phyloP scores from a whole-genome alignment of 768 basidiomycete species.

The Hypsizygus marmoreus region DNA sequence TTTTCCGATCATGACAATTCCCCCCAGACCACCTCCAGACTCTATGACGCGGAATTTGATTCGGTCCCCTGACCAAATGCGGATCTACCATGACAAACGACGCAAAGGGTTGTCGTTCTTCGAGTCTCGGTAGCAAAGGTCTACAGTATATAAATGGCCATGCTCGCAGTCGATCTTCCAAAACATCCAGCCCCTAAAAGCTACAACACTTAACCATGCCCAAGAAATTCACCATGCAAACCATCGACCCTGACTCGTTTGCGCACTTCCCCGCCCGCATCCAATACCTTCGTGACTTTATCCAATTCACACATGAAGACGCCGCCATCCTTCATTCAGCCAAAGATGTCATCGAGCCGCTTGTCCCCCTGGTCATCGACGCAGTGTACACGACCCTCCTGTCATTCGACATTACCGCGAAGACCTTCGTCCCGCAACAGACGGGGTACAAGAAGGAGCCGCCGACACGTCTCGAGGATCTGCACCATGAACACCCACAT shows the following conservation, averaged over 20 bases:
- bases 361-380: slow-evolving; percentile 1
- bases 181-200: background rate
- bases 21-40: too few species aligned
- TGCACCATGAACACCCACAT: background rate
- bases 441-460: background rate
- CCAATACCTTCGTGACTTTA: slow-evolving; percentile 5
- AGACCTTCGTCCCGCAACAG: slow-evolving; percentile 4
- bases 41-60: too few species aligned
- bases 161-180: background rate
- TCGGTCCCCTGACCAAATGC: too few species aligned
- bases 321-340: slow-evolving; percentile 2
- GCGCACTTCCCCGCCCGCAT: slow-evolving; percentile 1
- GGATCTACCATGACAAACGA: too few species aligned
- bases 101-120: too few species aligned
- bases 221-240: background rate
- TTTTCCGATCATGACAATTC: too few species aligned
- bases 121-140: too few species aligned
- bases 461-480: slow-evolving; percentile 1
- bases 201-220: background rate
- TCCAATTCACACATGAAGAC: slow-evolving; percentile 1
- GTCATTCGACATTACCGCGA: slow-evolving; percentile 3
- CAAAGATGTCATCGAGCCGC: background rate
- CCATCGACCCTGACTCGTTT: background rate
- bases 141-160: too few species aligned
- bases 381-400: slow-evolving; percentile 3